Evolutionary conservation across 208 protist species (phyloP).

Genomic region (Leishmania mexicana): DNA sequence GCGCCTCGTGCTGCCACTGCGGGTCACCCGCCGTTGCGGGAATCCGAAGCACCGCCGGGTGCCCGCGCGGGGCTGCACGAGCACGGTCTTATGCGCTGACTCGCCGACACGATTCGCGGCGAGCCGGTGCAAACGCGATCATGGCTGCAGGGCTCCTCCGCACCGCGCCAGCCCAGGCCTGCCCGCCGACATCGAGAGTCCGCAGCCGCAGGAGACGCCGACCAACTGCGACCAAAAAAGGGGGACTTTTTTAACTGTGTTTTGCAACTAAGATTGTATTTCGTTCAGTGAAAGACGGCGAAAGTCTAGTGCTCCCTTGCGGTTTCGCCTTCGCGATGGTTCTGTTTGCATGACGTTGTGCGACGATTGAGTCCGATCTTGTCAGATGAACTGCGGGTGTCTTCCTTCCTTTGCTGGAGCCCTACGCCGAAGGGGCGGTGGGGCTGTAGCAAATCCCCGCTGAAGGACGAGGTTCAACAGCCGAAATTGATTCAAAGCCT

Average conservation of each 20-base stretch:
- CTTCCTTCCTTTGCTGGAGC: no score
- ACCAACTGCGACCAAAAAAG: fast-evolving
- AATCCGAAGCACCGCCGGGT: not conserved
- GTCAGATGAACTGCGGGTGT: not conserved
- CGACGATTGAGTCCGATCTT: not conserved
- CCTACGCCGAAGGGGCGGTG: no score
- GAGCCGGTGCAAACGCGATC: not conserved
- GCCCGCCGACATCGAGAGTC: not conserved
- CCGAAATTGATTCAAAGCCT: no score
- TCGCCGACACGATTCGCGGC: no score
- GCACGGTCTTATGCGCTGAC: not conserved
- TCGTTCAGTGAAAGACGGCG: no score
- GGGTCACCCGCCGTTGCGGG: not conserved
- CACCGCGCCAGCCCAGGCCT: not conserved
- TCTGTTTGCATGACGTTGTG: no score
- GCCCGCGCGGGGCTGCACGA: not conserved
- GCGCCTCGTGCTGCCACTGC: not conserved
- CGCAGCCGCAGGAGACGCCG: fast-evolving
- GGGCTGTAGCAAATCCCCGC: no score
- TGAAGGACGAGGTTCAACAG: no score
- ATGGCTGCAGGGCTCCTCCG: not conserved
- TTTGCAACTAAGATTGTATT: no score
- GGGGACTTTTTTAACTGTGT: no score
- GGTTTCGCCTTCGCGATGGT: not conserved
- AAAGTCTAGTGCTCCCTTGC: not conserved